These are phyloP conservation scores for Pulveroboletus sp. DNA, from an alignment of 1,284 basidiomycete species.

Conservation along the genomic window DNA sequence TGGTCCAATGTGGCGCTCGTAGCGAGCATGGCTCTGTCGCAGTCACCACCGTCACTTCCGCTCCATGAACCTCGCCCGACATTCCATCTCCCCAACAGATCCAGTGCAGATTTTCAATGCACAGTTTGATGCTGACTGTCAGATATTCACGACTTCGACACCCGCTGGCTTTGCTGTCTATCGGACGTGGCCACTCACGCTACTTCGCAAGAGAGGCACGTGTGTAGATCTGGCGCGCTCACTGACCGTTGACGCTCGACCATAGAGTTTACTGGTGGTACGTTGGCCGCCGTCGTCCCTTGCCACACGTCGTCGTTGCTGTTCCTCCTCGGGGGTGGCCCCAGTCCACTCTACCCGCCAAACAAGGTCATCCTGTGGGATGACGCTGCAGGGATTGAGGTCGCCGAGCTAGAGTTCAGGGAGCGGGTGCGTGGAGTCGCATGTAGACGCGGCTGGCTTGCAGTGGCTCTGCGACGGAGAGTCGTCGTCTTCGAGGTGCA, in stretches of 20 bases:
- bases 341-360: slow-evolving; percentile 88
- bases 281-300: slow-evolving; percentile 75
- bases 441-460: slow-evolving; percentile 79
- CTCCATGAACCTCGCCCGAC: slow-evolving; percentile 86
- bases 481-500: slow-evolving; percentile 81
- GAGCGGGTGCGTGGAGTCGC: slow-evolving; percentile 83
- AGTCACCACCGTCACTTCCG: slow-evolving; percentile 12
- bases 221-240: slow-evolving; percentile 9
- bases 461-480: slow-evolving; percentile 78
- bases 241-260: slow-evolving; percentile 4
- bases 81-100: slow-evolving; percentile 78
- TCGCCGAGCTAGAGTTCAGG: slow-evolving; percentile 90
- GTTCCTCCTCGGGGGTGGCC: slow-evolving; percentile 88
- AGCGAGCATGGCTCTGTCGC: slow-evolving; percentile 22
- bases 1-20: slow-evolving; percentile 19
- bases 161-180: slow-evolving; percentile 88
- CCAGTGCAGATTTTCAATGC: slow-evolving; percentile 79
- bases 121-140: slow-evolving; percentile 73
- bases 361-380: slow-evolving; percentile 96
- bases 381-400: slow-evolving; percentile 70
- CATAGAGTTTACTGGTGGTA: slow-evolving; percentile 76
- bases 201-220: slow-evolving; percentile 80
- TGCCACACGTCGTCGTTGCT: slow-evolving; percentile 84
- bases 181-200: slow-evolving; percentile 73
- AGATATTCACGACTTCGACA: slow-evolving; percentile 82